Conservation (phyloP, 129 eudicot species). For the Lonicera japonica region DNA sequence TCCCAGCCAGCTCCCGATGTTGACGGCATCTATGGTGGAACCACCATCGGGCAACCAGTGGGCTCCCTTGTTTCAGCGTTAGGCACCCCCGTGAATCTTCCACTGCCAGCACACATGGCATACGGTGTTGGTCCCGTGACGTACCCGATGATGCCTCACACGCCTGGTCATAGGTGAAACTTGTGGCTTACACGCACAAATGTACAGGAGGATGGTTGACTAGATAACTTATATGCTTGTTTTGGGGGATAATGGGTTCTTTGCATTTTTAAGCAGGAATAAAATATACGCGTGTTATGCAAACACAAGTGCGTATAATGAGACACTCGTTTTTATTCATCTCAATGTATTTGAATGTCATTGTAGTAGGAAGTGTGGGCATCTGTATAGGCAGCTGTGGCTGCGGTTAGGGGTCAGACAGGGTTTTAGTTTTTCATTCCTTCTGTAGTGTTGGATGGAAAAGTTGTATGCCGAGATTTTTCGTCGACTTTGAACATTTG, state of each 20-base stretch:
- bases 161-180: slow-evolving; percentile 52
- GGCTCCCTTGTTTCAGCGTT: slow-evolving; percentile 55
- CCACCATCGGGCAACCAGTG: slow-evolving; percentile 77
- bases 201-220: slow-evolving; percentile 27
- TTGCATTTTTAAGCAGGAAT: slow-evolving; percentile 4
- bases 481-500: not conserved
- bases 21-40: slow-evolving; percentile 49
- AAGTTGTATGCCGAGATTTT: not conserved
- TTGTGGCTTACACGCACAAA: slow-evolving; percentile 6
- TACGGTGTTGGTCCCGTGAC: slow-evolving; percentile 53
- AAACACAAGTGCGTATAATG: not conserved
- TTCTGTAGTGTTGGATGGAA: not conserved
- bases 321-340: slow-evolving; percentile 4
- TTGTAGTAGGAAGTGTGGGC: not conserved
- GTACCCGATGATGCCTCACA: slow-evolving; percentile 40
- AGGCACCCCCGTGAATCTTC: slow-evolving; percentile 69
- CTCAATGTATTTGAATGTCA: not conserved
- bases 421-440: not conserved
- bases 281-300: not conserved
- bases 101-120: slow-evolving; percentile 43
- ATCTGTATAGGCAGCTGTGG: not conserved
- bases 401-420: not conserved
- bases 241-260: no score
- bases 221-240: no score
- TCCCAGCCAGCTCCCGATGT: slow-evolving; percentile 20